A percentile compares a stretch with the other conserved stretches of the same genome.
phyloP scores from a whole-genome alignment of 805 yeast genomes.

The Ogataea henricii region DNA sequence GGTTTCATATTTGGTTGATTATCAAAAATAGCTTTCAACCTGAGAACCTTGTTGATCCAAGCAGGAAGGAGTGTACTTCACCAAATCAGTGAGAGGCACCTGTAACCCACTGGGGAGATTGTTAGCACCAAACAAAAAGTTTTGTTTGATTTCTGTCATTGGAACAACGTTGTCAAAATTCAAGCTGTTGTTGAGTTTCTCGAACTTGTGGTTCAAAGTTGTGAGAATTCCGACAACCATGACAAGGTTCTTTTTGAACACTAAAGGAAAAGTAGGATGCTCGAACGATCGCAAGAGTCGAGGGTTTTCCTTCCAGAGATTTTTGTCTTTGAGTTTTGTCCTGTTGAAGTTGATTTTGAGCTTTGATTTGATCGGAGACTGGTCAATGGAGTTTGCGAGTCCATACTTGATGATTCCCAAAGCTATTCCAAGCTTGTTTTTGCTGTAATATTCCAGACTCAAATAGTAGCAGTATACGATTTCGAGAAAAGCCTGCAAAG shows the following conservation, averaged over 20 bases:
- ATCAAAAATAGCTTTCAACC: not conserved
- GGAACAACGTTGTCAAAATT: slow-evolving; percentile 22
- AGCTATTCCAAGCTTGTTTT: slow-evolving; percentile 27
- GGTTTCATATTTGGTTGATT: slow-evolving; percentile 60
- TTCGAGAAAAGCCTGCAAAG: slow-evolving; percentile 18
- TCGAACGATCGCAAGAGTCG: slow-evolving; percentile 17
- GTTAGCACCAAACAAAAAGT: slow-evolving; percentile 23
- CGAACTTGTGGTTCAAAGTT: slow-evolving; percentile 26
- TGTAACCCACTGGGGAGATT: slow-evolving; percentile 30
- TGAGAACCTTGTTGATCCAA: slow-evolving; percentile 1
- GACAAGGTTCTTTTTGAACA: slow-evolving; percentile 21
- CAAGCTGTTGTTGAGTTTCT: slow-evolving; percentile 25
- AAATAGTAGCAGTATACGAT: slow-evolving; percentile 29
- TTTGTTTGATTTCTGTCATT: slow-evolving; percentile 15
- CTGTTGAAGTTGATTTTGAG: slow-evolving; percentile 20
- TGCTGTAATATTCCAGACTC: slow-evolving; percentile 28
- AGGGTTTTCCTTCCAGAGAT: slow-evolving; percentile 23
- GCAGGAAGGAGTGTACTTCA: slow-evolving; percentile 22
- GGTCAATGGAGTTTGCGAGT: slow-evolving; percentile 28
- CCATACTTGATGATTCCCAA: slow-evolving; percentile 31
- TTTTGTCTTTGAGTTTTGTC: slow-evolving; percentile 21
- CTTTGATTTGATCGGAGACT: slow-evolving; percentile 28
- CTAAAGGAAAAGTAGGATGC: slow-evolving; percentile 17
- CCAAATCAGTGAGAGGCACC: slow-evolving; percentile 25
- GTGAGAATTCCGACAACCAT: slow-evolving; percentile 22